A percentile compares a stretch with the other conserved stretches of the same genome.
These are phyloP conservation scores for Colletotrichum aenigma DNA, from an alignment of 2,329 filamentous ascomycete species.

Conservation along the genomic window DNA sequence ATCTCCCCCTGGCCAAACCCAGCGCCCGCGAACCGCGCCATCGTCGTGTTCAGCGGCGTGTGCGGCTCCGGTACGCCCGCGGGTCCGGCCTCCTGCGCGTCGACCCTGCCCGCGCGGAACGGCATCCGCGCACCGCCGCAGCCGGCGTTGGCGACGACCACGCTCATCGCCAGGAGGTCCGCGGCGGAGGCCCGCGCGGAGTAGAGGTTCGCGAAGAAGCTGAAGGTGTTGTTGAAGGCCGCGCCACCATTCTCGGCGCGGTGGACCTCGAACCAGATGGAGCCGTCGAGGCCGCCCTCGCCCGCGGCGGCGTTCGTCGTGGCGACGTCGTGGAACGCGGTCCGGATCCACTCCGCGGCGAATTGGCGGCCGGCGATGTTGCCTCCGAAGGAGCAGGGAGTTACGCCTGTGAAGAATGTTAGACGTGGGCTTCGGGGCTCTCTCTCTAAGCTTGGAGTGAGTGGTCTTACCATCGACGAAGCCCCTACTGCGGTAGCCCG, in stretches of 20 bases:
- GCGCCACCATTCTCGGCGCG: constrained; percentile 31
- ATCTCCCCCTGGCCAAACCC: constrained; percentile 27
- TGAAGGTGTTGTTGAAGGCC: constrained; percentile 33
- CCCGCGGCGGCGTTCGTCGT: constrained; percentile 29
- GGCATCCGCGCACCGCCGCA: constrained; percentile 28
- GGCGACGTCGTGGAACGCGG: constrained; percentile 33
- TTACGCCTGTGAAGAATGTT: neutral
- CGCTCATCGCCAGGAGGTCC: constrained; percentile 36
- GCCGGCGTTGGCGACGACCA: constrained; percentile 26
- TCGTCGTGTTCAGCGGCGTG: constrained; percentile 24
- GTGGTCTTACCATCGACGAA: constrained; percentile 24
- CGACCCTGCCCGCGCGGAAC: constrained; percentile 27
- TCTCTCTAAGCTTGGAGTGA: neutral
- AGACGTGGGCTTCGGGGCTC: neutral
- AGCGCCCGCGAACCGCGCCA: constrained; percentile 22
- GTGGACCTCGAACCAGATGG: constrained; percentile 32
- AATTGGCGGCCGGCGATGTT: constrained; percentile 26
- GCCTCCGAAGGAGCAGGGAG: constrained; percentile 24
- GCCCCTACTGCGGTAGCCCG: constrained; percentile 23
- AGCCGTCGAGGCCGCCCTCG: constrained; percentile 32
- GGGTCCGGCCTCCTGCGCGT: constrained; percentile 26
- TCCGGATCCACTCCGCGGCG: constrained; percentile 35
- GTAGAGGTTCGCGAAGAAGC: constrained; percentile 26
- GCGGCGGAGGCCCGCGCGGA: constrained; percentile 25
- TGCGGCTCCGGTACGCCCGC: constrained; percentile 28